A percentile compares a stretch with the other conserved stretches of the same genome.
These are phyloP conservation scores for Penicillium corylophilum DNA, from an alignment of 2,329 filamentous ascomycete species.

Conservation along the genomic window DNA sequence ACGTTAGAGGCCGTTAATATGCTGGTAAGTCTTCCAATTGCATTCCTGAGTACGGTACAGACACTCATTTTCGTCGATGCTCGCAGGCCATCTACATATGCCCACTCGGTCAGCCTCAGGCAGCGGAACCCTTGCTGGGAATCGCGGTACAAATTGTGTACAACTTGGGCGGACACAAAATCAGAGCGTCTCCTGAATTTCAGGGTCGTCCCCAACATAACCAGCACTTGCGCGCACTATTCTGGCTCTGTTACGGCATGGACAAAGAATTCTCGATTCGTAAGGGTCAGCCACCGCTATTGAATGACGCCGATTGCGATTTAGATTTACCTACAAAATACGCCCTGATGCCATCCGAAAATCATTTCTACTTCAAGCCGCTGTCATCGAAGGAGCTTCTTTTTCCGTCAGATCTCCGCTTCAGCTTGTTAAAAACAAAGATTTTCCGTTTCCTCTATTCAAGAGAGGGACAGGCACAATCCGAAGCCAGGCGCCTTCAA, in stretches of 20 bases:
- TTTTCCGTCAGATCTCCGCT: conserved; percentile 26
- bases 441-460: conserved; percentile 24
- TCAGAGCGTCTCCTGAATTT: neutral
- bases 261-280: conserved; percentile 27
- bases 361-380: conserved; percentile 22
- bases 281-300: conserved; percentile 18
- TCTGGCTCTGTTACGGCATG: conserved; percentile 25
- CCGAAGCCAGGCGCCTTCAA: conserved; percentile 22
- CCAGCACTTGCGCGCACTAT: conserved; percentile 23
- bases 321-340: conserved; percentile 23
- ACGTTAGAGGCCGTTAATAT: conserved; percentile 20
- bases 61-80: neutral
- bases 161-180: conserved; percentile 19
- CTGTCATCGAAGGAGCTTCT: conserved; percentile 22
- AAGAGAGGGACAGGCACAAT: conserved; percentile 4
- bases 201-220: conserved; percentile 4
- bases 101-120: conserved; percentile 23
- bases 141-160: conserved; percentile 24
- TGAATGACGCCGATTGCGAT: conserved; percentile 26
- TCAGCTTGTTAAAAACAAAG: conserved; percentile 24
- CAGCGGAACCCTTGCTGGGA: conserved; percentile 19
- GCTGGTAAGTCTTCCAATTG: conserved; percentile 17
- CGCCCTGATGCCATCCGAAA: conserved; percentile 14
- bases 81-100: conserved; percentile 18
- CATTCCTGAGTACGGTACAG: no score